Base-by-base conservation (phyloP, 495 filamentous ascomycete species). In the Podospora didyma region DNA sequence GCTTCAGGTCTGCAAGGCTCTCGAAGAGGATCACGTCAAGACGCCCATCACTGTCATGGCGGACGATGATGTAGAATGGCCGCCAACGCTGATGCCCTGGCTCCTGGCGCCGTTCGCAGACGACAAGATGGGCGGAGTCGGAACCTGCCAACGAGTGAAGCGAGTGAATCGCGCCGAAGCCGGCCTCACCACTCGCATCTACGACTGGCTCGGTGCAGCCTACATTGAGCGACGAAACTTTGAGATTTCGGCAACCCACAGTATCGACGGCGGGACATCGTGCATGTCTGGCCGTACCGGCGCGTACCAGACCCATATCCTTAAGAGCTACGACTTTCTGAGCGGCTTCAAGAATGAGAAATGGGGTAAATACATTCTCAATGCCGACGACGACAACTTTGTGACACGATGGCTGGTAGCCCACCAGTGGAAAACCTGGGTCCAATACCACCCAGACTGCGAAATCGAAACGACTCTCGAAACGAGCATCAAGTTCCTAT, bases 31-130 rank as follows among this genome's bases (percentile, higher is more conserved):
- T 20, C 81, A 88, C 57, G 88, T 94, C 28, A 71, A 67, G 48
- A 92, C 89, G 0, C 67, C 80, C 12, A 86, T 94, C 60, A 92
- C 86, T 12, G 73, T 96, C 49, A 87, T 96, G 66, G 88, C 88
- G 22, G 90, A 96, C 66, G 90, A 94, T 72, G 90, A 96, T 67
- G 90, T 96, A 50, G 86, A 82, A 59, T 93, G 90, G 88, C 90
- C 89, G 1, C 70, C 72, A 2, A 89, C 83, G 4, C 80, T 92
- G 41, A 79, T 92, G 28, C 83, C 84, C 17, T 96, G 90, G 88
- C 86, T 94, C 46, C 75, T 96, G 54, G 90, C 90, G 0, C 88
- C 90, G 0, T 92, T 96, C 58, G 89, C 94, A 62, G 83, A 92
- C 61, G 76, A 84, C 2, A 72, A 75, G 50, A 87, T 89, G 46